Evolutionary conservation across 805 yeast genomes (phyloP).

Genomic region (Teunomyces barrocoloradensis): DNA sequence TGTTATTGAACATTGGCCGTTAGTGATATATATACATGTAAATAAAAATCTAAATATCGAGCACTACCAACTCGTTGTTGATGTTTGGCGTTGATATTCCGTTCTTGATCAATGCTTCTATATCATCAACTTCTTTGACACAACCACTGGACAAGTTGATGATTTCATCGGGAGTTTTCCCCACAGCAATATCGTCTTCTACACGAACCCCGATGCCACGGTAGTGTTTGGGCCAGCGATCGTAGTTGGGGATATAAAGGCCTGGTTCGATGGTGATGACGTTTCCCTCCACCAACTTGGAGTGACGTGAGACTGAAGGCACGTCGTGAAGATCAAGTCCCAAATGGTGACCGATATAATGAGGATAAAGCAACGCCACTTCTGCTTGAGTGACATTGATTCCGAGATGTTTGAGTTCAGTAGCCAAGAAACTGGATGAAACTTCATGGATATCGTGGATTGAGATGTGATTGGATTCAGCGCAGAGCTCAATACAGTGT

Average conservation of each 20-base stretch:
- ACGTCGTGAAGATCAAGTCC: conserved; percentile 91
- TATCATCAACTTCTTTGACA: conserved; percentile 79
- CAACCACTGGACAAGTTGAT: conserved; percentile 71
- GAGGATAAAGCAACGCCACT: conserved; percentile 72
- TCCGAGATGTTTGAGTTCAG: conserved; percentile 73
- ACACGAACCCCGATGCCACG: conserved; percentile 91
- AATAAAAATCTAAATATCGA: conserved; percentile 8
- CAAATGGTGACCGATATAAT: conserved; percentile 91
- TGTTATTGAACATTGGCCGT: conserved; percentile 70
- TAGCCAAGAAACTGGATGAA: conserved; percentile 57
- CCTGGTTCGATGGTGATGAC: conserved; percentile 97
- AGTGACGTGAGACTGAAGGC: conserved; percentile 59
- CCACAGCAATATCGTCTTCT: conserved; percentile 90
- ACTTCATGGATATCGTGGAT: conserved; percentile 73
- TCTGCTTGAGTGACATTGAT: conserved; percentile 54
- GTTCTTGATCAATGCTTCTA: conserved; percentile 62
- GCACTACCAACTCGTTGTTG: conserved; percentile 32
- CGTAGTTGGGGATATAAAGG: conserved; percentile 75
- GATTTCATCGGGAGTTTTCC: conserved; percentile 50
- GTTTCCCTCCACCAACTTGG: conserved; percentile 60
- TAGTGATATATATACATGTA: conserved; percentile 17
- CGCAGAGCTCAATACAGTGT: conserved; percentile 70
- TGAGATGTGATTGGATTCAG: conserved; percentile 48
- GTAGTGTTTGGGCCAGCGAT: conserved; percentile 72
- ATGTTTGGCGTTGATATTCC: conserved; percentile 55